Percentiles rank a stretch among this genome's conserved stretches.
Evolutionary conservation across 352 stramenopile genomes (phyloP).

Genomic region (Pythium insidiosum): DNA sequence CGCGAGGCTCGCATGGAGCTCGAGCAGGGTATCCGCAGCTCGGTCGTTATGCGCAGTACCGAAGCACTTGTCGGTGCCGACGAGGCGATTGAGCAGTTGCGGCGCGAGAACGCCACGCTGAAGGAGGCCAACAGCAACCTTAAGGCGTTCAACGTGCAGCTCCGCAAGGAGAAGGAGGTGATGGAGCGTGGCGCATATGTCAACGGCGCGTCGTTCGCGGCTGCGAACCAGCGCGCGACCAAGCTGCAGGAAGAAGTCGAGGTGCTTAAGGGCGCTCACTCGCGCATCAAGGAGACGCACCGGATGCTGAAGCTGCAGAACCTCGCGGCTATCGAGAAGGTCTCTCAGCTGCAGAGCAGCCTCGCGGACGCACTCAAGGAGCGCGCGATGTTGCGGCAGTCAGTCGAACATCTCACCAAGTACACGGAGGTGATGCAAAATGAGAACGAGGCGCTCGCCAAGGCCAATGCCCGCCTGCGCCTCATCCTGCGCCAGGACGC

Average conservation of each 20-base stretch:
- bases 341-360: constrained; percentile 67
- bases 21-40: constrained; percentile 62
- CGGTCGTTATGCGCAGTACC: constrained; percentile 73
- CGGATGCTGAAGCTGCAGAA: constrained; percentile 79
- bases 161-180: constrained; percentile 86
- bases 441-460: constrained; percentile 79
- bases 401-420: constrained; percentile 59
- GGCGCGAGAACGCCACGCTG: constrained; percentile 68
- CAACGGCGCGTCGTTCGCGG: constrained; percentile 79
- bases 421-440: constrained; percentile 72
- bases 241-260: constrained; percentile 85
- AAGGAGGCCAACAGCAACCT: constrained; percentile 81
- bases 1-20: constrained; percentile 78
- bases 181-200: constrained; percentile 86
- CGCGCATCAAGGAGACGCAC: constrained; percentile 78
- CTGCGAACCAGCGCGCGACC: constrained; percentile 74
- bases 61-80: constrained; percentile 75
- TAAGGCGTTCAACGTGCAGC: constrained; percentile 74
- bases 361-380: constrained; percentile 66
- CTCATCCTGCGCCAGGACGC: constrained; percentile 80
- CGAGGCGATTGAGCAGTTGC: constrained; percentile 78
- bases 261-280: constrained; percentile 62
- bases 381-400: constrained; percentile 64
- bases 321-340: constrained; percentile 73
- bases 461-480: constrained; percentile 75